These are phyloP conservation scores for Mycena indigotica DNA, from an alignment of 768 basidiomycete genomes.

Conservation along the genomic window DNA sequence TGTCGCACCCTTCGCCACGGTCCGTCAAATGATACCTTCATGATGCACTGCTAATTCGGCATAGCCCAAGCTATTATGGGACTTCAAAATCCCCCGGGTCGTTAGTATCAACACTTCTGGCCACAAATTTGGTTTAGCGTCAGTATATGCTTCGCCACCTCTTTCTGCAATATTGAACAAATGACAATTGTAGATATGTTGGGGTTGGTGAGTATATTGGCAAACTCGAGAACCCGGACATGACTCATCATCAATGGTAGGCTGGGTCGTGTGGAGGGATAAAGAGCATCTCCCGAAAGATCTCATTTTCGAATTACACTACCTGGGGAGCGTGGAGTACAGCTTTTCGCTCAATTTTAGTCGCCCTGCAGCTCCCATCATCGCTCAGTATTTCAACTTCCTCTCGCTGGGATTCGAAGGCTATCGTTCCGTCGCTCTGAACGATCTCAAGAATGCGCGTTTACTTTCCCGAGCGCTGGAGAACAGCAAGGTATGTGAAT, in stretches of 20 bases:
- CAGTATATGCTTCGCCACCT: not conserved
- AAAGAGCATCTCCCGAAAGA: slow-evolving; percentile 66
- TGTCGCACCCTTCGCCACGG: slow-evolving; percentile 61
- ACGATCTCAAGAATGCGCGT: slow-evolving; percentile 63
- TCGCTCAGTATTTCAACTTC: slow-evolving; percentile 67
- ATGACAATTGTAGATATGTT: slow-evolving; percentile 39
- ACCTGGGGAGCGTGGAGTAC: slow-evolving; percentile 66
- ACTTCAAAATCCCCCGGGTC: slow-evolving; percentile 64
- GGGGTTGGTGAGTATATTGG: slow-evolving; percentile 41
- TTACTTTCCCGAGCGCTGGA: slow-evolving; percentile 65
- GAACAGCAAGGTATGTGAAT: slow-evolving; percentile 31
- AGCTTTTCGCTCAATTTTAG: slow-evolving; percentile 71
- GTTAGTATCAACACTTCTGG: slow-evolving; percentile 64
- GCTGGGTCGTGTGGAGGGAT: slow-evolving; percentile 71
- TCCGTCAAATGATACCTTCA: slow-evolving; percentile 20
- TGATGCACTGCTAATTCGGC: slow-evolving; percentile 16
- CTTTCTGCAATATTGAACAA: too few relatives aligned
- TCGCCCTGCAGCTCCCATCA: slow-evolving; percentile 62
- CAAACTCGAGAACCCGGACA: too few relatives aligned
- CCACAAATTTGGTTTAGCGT: slow-evolving; percentile 60
- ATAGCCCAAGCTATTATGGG: slow-evolving; percentile 63
- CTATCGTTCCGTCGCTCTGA: slow-evolving; percentile 49
- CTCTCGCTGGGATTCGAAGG: slow-evolving; percentile 62
- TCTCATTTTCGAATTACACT: slow-evolving; percentile 70
- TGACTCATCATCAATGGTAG: too few relatives aligned